Base-by-base conservation (phyloP, 208 protist genomes). In the Phytomonas francai region DNA sequence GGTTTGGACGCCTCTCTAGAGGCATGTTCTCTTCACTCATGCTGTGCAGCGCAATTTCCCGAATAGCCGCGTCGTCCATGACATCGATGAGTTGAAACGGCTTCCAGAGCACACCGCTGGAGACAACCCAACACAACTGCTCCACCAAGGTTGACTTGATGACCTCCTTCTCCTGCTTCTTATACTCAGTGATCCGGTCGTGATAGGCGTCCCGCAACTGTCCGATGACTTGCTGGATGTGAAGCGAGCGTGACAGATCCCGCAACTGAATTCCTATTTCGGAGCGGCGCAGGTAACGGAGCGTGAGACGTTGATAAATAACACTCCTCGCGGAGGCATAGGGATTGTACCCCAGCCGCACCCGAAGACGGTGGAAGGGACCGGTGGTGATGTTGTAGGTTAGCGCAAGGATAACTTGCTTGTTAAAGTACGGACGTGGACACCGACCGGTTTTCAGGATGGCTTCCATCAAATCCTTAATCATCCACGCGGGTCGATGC, bases 311-410 rank as follows among this genome's bases (percentile, higher is more conserved):
- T 70, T 92, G 80, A 67, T 85, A 87, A 54, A 67, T n/a, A 14
- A 70, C 76, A 30, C 72, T 81, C 39, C 31, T 28, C 27, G 70
- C 60, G 63, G 57, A 78, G 27, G 68, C 76, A 68, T 89, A 94
- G 0, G 89, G 89, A 68, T 95, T 74, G 77, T 83, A 91, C 57
- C 78, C 85, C n/a, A 87, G 59, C 2, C 85, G 80, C 61, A 95
- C 76, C 51, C 86, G 84, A n/a, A 92, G 65, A 5, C 89, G 80
- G 68, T 90, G 88, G 77, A 89, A 95, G 8, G 89, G 84, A 3
- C 89, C 89, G 60, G 74, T 87, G 39, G 63, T 64, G 30, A 95
- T 80, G 5, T 83, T 49, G 61, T 95, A 95, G 22, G 89, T 91
- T 39, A 91, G 70, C 54, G 77, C 83, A 30, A 72, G 54, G 31